A percentile compares a stretch with the other conserved stretches of the same genome.
These are phyloP conservation scores for Kodamaea neixiangensis DNA, from an alignment of 805 yeast species.

Conservation along the genomic window DNA sequence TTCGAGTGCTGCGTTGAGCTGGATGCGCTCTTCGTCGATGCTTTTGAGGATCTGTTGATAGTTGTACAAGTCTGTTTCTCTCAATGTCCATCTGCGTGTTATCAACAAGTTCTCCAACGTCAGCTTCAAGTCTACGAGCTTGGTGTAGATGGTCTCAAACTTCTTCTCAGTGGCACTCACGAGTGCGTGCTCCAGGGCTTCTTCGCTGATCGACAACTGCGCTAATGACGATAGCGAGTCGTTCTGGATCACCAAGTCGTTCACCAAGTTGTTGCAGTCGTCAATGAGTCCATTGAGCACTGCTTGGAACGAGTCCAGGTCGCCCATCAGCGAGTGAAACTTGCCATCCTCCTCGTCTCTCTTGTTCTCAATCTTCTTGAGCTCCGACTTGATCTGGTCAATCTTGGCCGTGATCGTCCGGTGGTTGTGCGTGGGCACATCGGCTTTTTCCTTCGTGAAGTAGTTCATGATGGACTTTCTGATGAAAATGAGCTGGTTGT, in stretches of 20 bases:
- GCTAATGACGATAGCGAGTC: constrained; percentile 27
- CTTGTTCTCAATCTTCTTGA: constrained; percentile 32
- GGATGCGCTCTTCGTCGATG: constrained; percentile 71
- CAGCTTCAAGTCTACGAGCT: constrained; percentile 64
- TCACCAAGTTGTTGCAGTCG: constrained; percentile 75
- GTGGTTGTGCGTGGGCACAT: constrained; percentile 6
- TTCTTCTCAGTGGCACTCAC: constrained; percentile 12
- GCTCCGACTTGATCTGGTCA: constrained; percentile 22
- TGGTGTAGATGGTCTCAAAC: constrained; percentile 59
- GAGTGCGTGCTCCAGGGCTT: constrained; percentile 13
- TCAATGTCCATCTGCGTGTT: constrained; percentile 95
- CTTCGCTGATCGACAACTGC: constrained; percentile 23
- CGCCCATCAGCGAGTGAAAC: constrained; percentile 34
- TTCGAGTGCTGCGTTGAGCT: constrained; percentile 23
- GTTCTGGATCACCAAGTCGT: constrained; percentile 59
- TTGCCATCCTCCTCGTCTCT: constrained; percentile 57
- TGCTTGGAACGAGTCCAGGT: constrained; percentile 34
- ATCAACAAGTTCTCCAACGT: constrained; percentile 80
- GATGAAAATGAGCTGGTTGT: constrained; percentile 61
- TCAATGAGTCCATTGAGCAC: constrained; percentile 76
- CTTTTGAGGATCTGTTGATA: constrained; percentile 74
- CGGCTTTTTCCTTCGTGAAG: constrained; percentile 6
- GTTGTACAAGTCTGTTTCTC: constrained; percentile 90
- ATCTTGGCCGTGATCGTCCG: constrained; percentile 17
- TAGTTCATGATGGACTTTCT: constrained; percentile 58